Base-by-base conservation (phyloP, 305 asterid genomes). In the Stenogyne calaminthoides region DNA sequence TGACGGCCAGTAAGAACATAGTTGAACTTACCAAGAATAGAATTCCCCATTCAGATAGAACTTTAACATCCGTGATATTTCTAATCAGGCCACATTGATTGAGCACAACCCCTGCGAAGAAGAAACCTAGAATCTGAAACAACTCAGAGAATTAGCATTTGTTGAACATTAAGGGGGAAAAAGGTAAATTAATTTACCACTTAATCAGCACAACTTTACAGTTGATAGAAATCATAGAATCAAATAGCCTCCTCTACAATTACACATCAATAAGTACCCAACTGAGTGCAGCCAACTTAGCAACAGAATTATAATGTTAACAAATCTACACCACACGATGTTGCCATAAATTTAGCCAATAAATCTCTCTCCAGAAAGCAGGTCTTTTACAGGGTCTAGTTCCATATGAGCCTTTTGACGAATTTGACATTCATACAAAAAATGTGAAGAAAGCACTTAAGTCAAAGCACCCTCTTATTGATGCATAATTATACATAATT, bases 11-110 rank as follows among this genome's bases (percentile, higher is more conserved):
- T 39, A 52, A 61, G 75, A 69, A 69, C 61, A 42, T 55, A 32
- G 36, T 57, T 78, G 74, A 80, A 64, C 91, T 82, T 81, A 95
- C 99, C 97, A 95, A 82, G 84, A 95, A 95, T 52, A 92, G 96
- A 82, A 95, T 95, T 74, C 99, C 99, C 99, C 99, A 95, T 84
- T 95, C 99, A 18, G 99, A 95, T 19, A 95, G 90, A 84, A 92
- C 80, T 86, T 95, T 92, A 79, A 95, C 92, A 84, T 95, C 99
- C 4, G 80, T 92, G 73, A 95, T 81, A 88, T 95, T 95, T 80
- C 94, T 88, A 76, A 95, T 92, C 74, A 89, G 79, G 74, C 99
- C 99, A 72, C 92, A 73, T 64, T 90, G 99, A 81, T 92, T 95
- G 77, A 95, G 98, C 78, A 95, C 98, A 70, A 95, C 87, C 72